Evolutionary conservation across 768 basidiomycete genomes (phyloP), one percentile per base, ranked within the genome.

Genomic region (Hypholoma sublateritium): DNA sequence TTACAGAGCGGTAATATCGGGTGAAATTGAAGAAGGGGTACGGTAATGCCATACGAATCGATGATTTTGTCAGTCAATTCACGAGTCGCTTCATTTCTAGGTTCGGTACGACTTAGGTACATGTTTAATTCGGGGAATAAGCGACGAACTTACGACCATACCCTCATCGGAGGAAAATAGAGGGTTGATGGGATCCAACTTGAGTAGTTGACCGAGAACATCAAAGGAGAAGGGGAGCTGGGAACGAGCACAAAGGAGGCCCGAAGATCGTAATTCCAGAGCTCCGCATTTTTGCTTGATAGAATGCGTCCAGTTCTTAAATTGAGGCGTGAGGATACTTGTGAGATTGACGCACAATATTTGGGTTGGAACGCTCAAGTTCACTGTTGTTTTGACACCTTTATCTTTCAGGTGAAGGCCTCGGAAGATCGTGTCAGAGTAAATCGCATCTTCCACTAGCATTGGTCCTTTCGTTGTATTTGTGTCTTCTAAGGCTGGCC

Each of bases 161-260:
- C 55, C 28, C 72, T 68, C 25, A 63, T 66, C 25, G 66, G 65
- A 12, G 62, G 69, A 7, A 62, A 61, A 21, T 62, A 59, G 4
- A 70, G 50, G 13, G 64, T 58, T 11, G 65, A 39, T 2, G 74
- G 73, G 25, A 67, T 69, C 67, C 70, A 73, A 3, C 62, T 66
- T 6, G 73, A 70, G 39, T 65, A 75, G 37, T 67, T 70, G 13
- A 56, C 63, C 2, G 70, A 63, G 22, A 64, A 53, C 50, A 69
- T 67, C 0, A 73, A 57, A 2, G 64, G 63, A 8, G 73, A 74
- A 1, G 72, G 65, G 1, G 69, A 59, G 2, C 66, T 67, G 3
- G 73, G 74, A 47, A 73, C 54, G n/a, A 76, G 67, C 13, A 72
- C 66, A 19, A 76, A 70, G 7, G 74, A 71, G 3, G 69, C 76